Conservation (phyloP, 2,329 filamentous ascomycete genomes). For the Ceratocystis cubensis region DNA sequence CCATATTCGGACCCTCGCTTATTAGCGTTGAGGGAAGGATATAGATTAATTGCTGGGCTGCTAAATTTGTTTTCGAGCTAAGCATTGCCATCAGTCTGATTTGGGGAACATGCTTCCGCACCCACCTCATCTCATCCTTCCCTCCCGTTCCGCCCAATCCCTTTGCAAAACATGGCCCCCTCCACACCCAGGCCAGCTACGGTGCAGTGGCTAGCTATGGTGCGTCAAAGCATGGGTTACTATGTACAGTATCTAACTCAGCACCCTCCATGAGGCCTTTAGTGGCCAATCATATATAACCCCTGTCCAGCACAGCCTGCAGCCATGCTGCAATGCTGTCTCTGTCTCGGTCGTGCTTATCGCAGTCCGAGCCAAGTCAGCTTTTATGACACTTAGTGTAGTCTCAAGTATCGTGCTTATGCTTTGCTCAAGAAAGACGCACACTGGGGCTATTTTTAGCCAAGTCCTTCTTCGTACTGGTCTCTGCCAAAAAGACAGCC, state of each 20-base stretch:
- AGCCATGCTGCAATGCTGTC: neutral
- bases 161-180: too few relatives aligned
- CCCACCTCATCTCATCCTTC: too few relatives aligned
- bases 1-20: neutral
- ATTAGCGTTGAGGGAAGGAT: neutral
- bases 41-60: neutral
- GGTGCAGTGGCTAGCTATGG: too few relatives aligned
- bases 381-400: too few relatives aligned
- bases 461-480: neutral
- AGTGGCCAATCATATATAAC: neutral
- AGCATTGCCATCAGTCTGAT: neutral
- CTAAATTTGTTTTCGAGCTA: neutral
- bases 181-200: too few relatives aligned
- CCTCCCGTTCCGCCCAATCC: too few relatives aligned
- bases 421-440: too few relatives aligned
- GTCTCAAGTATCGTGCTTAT: too few relatives aligned
- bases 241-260: too few relatives aligned
- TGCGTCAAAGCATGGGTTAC: too few relatives aligned
- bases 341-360: neutral
- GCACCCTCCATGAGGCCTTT: too few relatives aligned
- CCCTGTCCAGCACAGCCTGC: neutral
- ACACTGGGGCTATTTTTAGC: neutral
- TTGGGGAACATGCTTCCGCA: too few relatives aligned
- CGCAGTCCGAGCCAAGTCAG: neutral
- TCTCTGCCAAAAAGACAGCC: neutral